A percentile compares a stretch with the other conserved stretches of the same genome.
These are phyloP conservation scores for Crithidia expoeki DNA, from an alignment of 208 protist genomes.

Conservation along the genomic window DNA sequence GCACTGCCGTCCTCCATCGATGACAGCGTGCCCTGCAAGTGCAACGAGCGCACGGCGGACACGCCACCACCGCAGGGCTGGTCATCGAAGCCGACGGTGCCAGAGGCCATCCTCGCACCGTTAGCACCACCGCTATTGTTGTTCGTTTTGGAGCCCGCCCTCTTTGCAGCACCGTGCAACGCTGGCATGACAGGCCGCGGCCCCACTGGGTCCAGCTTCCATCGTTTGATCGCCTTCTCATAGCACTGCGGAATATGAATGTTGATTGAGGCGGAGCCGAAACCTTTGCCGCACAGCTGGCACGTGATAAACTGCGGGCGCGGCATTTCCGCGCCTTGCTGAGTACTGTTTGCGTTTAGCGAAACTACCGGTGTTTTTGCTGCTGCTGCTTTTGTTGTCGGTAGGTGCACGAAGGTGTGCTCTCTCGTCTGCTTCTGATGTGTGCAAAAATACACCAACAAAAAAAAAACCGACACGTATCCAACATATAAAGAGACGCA, in stretches of 20 bases:
- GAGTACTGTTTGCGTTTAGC: neutral
- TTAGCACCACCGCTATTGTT: conserved; percentile 8
- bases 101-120: neutral
- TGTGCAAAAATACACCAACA: no score
- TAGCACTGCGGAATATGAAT: conserved; percentile 92
- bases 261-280: conserved; percentile 80
- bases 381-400: neutral
- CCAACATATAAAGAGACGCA: neutral
- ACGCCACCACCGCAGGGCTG: conserved; percentile 55
- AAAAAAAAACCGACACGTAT: conserved; percentile 4
- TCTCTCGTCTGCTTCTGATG: neutral
- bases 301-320: conserved; percentile 82
- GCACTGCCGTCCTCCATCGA: conserved; percentile 16
- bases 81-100: conserved; percentile 8
- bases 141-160: no score
- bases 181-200: conserved; percentile 81
- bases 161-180: conserved; percentile 18
- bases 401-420: neutral
- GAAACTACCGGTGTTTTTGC: neutral
- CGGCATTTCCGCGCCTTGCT: conserved; percentile 43
- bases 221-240: conserved; percentile 87
- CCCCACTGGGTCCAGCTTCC: conserved; percentile 72
- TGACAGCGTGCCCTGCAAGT: conserved; percentile 26
- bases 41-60: conserved; percentile 48
- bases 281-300: conserved; percentile 77